Base-by-base conservation (phyloP, 108 stramenopile species). In the Pseudonitzschia delicatissima region DNA sequence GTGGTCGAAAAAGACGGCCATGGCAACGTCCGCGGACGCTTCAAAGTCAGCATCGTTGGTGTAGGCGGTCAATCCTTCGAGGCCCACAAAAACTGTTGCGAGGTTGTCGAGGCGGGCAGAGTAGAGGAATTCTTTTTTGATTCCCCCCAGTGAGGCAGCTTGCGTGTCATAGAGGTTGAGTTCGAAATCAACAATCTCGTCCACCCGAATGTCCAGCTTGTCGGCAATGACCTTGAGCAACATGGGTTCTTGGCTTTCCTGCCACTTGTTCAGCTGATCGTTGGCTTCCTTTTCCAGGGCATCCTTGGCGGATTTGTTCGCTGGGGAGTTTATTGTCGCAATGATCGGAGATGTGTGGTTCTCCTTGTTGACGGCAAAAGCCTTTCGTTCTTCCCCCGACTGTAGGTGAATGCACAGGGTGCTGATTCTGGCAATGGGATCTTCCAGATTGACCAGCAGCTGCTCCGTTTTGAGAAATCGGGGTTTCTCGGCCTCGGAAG, bases 61-160 rank as follows among this genome's bases (percentile, higher is more conserved):
- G 61, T 90, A 79, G 5, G 72, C 69, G 39, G 67, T 25, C 20
- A 95, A 63, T 8, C 84, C 73, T 66, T 90, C 85, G 23, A 85
- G 79, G 32, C 85, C 82, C 49, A 77, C 80, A 77, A 89, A 95
- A 40, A 88, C 88, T 1, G 94, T 92, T 11, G 87, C 94, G 76
- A 94, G 78, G 73, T 98, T 97, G 76, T 98, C 97, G 35, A 98
- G 70, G 15, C 97, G 81, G 13, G 92, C 96, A 64, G 94, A 86
- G 67, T 93, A 80, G 33, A 98, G 69, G 70, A 98, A 96, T 72
- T 98, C 97, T 53, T 82, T 75, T 59, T 77, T 68, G 31, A 95
- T 88, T 0, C 97, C 97, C 52, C 96, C 96, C 35, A 97, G 61
- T 34, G 81, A 65, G 6, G 94, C 91, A 25, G 92, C 86, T 87